A percentile compares a stretch with the other conserved stretches of the same genome.
phyloP scores from a whole-genome alignment of 768 basidiomycete species.

The Rhodotorula graminis region DNA sequence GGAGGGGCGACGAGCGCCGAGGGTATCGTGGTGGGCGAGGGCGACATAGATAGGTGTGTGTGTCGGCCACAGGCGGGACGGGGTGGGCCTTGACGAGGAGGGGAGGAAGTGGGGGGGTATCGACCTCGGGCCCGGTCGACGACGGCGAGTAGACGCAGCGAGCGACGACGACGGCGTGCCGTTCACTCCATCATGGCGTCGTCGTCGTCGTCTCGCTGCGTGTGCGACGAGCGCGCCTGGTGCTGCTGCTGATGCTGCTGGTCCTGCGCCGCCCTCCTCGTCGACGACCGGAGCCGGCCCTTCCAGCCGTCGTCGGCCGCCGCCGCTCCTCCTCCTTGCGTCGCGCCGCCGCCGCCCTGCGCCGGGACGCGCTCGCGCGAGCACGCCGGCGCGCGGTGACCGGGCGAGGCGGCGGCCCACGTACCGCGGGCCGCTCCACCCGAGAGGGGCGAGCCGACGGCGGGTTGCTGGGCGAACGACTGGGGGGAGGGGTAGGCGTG shows the following conservation, averaged over 20 bases:
- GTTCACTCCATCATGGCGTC: constrained; percentile 11
- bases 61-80: too few species aligned
- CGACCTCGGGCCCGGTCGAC: neutral
- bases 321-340: neutral
- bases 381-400: constrained; percentile 2
- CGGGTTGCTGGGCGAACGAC: neutral
- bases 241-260: neutral
- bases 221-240: neutral
- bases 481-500: neutral
- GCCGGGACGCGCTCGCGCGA: neutral
- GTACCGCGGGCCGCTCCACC: too few species aligned
- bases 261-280: neutral
- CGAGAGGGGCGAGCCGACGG: neutral
- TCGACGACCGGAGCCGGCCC: neutral
- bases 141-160: too few species aligned
- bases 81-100: too few species aligned
- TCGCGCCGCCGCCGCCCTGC: neutral
- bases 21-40: too few species aligned
- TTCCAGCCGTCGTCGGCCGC: neutral
- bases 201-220: neutral
- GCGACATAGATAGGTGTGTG: neutral
- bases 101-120: neutral
- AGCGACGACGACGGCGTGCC: too few species aligned
- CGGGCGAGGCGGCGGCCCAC: neutral
- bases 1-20: too few species aligned